Base-by-base conservation (phyloP, 371 early-diverging fungal genomes). In the Circinella umbellata region DNA sequence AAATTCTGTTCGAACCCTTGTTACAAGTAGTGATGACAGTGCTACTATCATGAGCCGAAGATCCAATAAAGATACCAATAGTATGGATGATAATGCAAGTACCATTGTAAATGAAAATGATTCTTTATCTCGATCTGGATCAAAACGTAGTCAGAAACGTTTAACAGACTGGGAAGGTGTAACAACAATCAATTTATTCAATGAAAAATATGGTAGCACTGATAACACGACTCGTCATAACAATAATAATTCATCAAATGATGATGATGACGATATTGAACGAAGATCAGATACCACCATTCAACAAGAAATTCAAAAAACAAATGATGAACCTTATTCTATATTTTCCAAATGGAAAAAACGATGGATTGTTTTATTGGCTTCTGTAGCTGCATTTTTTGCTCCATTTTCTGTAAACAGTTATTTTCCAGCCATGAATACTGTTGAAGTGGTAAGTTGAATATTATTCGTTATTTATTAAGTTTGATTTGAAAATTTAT, bases 351-450 rank as follows among this genome's bases (percentile, higher is more conserved):
- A 20, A 49, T 15, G 48, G 27, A 69, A 75, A 61, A 64, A 66
- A 15, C 66, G 75, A 35, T 68, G 69, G 65, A 72, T 75, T 49
- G 75, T 75, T 20, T 63, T 69, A 1, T 39, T 75, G 46, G 72
- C 68, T 14, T 71, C 75, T 1, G 53, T 75, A 27, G 72, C 75
- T n/a, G 72, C 75, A n/a, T 75, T 75, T 61, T 69, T 75, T 60
- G 72, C 75, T 6, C 75, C 75, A 14, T 72, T 75, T 37, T 72
- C 75, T 15, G 75, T 72, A 20, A 75, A 75, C 46, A 75, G 72
- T 39, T 75, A 72, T 54, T 75, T 75, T 46, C 75, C 75, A 34
- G 75, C 75, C 4, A 75, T 75, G 75, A 69, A 72, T 59, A 59
- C 59, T 7, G 68, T 75, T 51, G 72, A 69, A 70, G 15, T 35